These are phyloP conservation scores for Haberlea rhodopensis DNA, from an alignment of 257 asterid species.

Conservation along the genomic window DNA sequence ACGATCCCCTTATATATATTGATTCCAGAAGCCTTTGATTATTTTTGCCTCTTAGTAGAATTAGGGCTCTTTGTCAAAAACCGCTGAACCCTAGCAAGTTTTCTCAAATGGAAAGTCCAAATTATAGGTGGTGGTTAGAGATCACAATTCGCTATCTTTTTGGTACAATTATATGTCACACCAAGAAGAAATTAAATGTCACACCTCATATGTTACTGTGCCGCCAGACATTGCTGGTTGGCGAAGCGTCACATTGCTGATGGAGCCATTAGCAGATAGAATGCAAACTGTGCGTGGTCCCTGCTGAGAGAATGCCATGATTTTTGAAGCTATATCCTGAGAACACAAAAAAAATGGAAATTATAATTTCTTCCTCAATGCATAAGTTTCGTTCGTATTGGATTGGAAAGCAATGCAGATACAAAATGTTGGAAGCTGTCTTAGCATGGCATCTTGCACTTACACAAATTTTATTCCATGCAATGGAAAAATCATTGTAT, in stretches of 20 bases:
- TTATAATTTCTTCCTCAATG: neutral
- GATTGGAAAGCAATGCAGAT: neutral
- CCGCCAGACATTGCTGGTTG: slow-evolving; percentile 75
- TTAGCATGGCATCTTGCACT: too few relatives aligned
- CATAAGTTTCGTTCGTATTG: neutral
- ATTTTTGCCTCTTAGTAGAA: too few relatives aligned
- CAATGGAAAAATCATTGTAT: too few relatives aligned
- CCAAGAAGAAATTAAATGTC: neutral
- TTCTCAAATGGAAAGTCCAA: too few relatives aligned
- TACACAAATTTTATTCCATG: too few relatives aligned
- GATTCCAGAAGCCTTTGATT: too few relatives aligned
- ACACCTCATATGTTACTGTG: slow-evolving; percentile 80
- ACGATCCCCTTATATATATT: too few relatives aligned
- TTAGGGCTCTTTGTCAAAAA: too few relatives aligned
- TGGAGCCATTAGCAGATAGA: slow-evolving; percentile 79
- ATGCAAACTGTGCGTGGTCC: slow-evolving; percentile 88
- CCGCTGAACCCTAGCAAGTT: too few relatives aligned
- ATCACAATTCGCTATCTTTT: neutral
- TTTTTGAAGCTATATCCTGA: slow-evolving; percentile 75
- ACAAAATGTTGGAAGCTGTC: too few relatives aligned
- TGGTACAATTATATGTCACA: neutral
- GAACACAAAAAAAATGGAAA: slow-evolving; percentile 13
- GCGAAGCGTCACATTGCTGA: slow-evolving; percentile 74
- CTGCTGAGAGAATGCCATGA: slow-evolving; percentile 80
- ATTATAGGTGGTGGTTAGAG: neutral